These are phyloP conservation scores for Stagonosporopsis cucurbitacearum DNA, from an alignment of 2,329 filamentous ascomycete genomes.

Conservation along the genomic window DNA sequence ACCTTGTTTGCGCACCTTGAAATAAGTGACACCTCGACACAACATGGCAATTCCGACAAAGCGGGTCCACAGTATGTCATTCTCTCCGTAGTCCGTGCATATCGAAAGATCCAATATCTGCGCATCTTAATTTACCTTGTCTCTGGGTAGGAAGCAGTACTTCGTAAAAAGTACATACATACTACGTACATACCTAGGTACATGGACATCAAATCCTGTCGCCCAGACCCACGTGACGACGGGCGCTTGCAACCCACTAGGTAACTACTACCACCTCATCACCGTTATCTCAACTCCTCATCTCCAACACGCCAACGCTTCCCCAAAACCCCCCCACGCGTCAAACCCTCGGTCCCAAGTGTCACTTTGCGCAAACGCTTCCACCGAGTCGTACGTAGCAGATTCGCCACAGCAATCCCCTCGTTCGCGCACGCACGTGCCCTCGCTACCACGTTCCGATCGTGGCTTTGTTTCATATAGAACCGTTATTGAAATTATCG, in stretches of 20 bases:
- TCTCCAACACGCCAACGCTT: background rate
- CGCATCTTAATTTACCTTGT: background rate
- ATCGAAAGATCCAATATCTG: background rate
- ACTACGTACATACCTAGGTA: too few species aligned
- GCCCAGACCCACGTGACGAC: background rate
- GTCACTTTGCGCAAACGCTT: background rate
- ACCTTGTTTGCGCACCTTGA: background rate
- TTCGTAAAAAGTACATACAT: too few species aligned
- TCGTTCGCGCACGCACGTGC: constrained; percentile 8
- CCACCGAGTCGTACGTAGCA: constrained; percentile 1
- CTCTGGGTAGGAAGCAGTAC: too few species aligned
- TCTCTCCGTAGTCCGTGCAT: background rate
- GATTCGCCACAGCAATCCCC: constrained; percentile 6
- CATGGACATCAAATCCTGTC: background rate
- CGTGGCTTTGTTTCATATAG: constrained; percentile 17
- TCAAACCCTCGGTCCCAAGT: constrained; percentile 13
- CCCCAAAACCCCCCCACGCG: background rate
- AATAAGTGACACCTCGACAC: background rate
- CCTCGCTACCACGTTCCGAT: constrained; percentile 14
- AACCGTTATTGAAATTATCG: constrained; percentile 2
- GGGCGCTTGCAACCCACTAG: too few species aligned
- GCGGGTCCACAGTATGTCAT: background rate
- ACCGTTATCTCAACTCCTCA: background rate
- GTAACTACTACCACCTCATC: background rate
- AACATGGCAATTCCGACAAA: background rate